Evolutionary conservation across 805 yeast genomes (phyloP).

Genomic region (Grigorovia yakushimaensis): DNA sequence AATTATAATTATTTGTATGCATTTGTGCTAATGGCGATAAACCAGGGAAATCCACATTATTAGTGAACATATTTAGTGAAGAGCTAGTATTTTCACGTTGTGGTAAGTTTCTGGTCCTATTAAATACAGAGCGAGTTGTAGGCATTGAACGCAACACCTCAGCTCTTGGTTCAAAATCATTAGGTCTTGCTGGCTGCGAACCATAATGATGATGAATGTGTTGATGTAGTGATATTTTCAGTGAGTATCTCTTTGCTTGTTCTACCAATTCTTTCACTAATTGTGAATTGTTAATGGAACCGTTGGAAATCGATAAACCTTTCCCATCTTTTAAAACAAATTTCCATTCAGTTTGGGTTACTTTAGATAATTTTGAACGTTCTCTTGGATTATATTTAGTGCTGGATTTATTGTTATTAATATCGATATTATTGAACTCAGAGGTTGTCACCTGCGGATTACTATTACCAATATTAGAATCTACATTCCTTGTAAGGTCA

Average conservation of each 20-base stretch:
- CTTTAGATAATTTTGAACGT: constrained; percentile 2
- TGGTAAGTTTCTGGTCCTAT: background rate
- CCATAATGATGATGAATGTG: constrained; percentile 73
- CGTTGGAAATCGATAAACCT: constrained; percentile 39
- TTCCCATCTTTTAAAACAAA: constrained; percentile 41
- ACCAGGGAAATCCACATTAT: background rate
- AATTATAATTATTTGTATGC: background rate
- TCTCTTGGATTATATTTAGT: background rate
- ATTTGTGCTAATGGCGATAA: background rate
- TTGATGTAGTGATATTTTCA: constrained; percentile 68
- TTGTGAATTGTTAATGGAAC: constrained; percentile 43
- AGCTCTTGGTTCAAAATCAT: constrained; percentile 1
- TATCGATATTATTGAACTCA: background rate
- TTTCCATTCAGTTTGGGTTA: constrained; percentile 47
- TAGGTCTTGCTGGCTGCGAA: background rate
- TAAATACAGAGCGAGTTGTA: background rate
- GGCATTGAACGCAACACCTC: background rate
- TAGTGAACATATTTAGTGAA: background rate
- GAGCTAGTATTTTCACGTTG: background rate
- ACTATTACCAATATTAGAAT: too few species aligned
- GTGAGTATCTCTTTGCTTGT: constrained; percentile 46
- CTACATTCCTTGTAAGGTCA: too few species aligned
- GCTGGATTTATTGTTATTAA: background rate
- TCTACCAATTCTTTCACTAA: constrained; percentile 48
- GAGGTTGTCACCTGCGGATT: background rate